Evolutionary conservation across 768 basidiomycete species (phyloP), one percentile per base, ranked within the genome.

Genomic region (Lentinula lateritia): DNA sequence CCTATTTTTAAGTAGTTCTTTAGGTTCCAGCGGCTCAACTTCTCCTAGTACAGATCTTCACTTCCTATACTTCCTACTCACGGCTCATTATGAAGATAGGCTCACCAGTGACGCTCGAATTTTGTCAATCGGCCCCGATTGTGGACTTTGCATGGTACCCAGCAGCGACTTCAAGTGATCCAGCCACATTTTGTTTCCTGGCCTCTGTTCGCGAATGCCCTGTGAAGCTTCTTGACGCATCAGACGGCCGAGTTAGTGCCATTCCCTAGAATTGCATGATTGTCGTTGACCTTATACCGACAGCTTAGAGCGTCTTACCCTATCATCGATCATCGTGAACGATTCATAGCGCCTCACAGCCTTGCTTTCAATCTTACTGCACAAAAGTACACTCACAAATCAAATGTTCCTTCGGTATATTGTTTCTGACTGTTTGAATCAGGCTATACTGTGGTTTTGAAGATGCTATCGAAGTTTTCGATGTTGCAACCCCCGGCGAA

Each of bases 291-390:
- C 46, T 36, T 8, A 15, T 38, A 8, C 16, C 28, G 41, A 15
- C 35, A 97, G 95, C 82, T 93, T 18, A 85, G 95, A 16, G 96
- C 95, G 0, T 95, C 93, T 0, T 98, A 98, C 71, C 80, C 80
- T 43, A 96, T 98, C 42, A 83, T 98, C 9, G 95, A 98, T 71
- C 95, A 98, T 67, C 79, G 90, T n/a, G 96, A 98, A 74, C 83
- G 95, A 36, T 86, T 92, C 58, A 78, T 97, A 43, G 94, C 93
- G 0, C 95, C 96, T 0, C 89, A 93, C 59, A 85, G 85, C 65
- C 77, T 98, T 62, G 80, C 88, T 0, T 98, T 97, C 73, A 91
- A 92, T 66, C 71, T 79, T 1, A 74, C 82, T 5, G 86, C 83
- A 0, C 77, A 86, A 39, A 88, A 80, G 94, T 94, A 60, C 58